A percentile compares a stretch with the other conserved stretches of the same genome.
Conservation (phyloP, 257 asterid genomes). For the Solanum virginianum region DNA sequence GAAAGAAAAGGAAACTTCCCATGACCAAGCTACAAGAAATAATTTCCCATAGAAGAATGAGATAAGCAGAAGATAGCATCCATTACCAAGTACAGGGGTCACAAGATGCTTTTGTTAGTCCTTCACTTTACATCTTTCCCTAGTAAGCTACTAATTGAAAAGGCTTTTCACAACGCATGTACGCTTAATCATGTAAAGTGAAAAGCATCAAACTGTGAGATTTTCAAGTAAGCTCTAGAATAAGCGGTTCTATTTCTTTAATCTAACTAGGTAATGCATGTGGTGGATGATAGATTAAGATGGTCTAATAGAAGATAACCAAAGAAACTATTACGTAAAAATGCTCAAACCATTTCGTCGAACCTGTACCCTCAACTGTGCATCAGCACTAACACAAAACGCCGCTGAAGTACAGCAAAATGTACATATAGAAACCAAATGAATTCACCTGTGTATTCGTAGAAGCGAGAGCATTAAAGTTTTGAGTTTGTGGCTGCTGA, state of each 20-base stretch:
- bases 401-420: constrained; percentile 7
- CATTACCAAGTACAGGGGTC: background rate
- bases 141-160: background rate
- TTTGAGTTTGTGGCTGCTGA: background rate
- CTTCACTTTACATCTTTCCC: background rate
- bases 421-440: background rate
- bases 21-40: background rate
- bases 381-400: background rate
- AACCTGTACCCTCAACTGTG: too few species aligned
- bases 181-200: background rate
- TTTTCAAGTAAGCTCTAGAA: background rate
- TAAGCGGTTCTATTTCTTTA: background rate
- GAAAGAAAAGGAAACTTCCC: too few species aligned
- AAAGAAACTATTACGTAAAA: background rate
- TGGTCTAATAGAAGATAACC: constrained; percentile 2
- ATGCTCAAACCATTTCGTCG: background rate
- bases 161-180: constrained; percentile 7
- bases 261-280: background rate
- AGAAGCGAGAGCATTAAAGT: constrained; percentile 19
- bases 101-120: background rate
- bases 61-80: background rate
- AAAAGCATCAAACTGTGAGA: background rate
- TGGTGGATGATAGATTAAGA: background rate
- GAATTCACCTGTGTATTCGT: constrained; percentile 27
- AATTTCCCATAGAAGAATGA: background rate